Evolutionary conservation across 2,329 filamentous ascomycete genomes (phyloP), one percentile per base, ranked within the genome.

Genomic region (Ophiostoma novo-ulmi): DNA sequence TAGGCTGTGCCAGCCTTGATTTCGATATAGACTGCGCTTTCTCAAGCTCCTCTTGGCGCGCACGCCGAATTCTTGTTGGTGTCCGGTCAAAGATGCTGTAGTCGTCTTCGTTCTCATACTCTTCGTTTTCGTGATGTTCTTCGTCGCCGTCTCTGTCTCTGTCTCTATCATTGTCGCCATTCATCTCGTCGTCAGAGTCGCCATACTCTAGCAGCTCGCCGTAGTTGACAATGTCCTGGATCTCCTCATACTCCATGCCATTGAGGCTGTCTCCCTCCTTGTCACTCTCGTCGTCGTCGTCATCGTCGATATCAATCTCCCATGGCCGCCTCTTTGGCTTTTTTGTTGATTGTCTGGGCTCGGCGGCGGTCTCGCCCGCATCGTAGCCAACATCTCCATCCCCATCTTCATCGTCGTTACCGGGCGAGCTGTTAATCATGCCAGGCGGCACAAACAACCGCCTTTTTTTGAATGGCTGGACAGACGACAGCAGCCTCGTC

Each of bases 401-500:
- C 52, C 14, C 5, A 5, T 39, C 58, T 4, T 44, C 44, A n/a
- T 48, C n/a, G 4, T 7, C 63, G 0, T 70, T 31, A 0, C 64
- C 17, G 1, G 70, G 68, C 35, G 69, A 69, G 35, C 69, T 71
- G 2, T 65, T 44, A n/a, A 70, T 70, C 55, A 48, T 22, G 1
- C 48, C 70, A 1, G 69, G 35, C n/a, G 73, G 61, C 5, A 68
- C 68, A 69, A 72, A 72, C 36, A 74, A 63, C 0, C 72, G 69
- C 13, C 73, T 55, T 3, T 72, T 61, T 65, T 74, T 74, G 63
- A 70, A 69, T 1, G 73, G 72, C 52, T 69, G 73, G 5, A 67
- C 68, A 5, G 71, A 67, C 2, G 55, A 66, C 4, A 65, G 58
- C 36, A 70, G 44, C 0, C 39, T 48, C 3, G 70, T n/a, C 13